Conservation (phyloP, 495 filamentous ascomycete species). For the Parathielavia appendiculata region DNA sequence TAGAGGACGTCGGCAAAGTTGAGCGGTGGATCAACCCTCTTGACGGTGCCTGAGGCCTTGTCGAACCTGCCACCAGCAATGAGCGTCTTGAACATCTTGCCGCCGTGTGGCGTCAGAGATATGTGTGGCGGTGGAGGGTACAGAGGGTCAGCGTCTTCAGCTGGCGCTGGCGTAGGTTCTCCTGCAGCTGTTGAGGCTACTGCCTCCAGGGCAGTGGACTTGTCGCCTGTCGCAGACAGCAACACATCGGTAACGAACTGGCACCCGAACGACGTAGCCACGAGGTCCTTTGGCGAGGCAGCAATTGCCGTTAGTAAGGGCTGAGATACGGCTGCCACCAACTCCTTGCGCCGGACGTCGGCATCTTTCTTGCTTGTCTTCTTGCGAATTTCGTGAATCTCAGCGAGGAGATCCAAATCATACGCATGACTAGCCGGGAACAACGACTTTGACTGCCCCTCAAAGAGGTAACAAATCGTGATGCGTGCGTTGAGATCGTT, state of each 20-base stretch:
- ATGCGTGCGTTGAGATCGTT: slow-evolving; percentile 69
- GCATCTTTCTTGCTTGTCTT: slow-evolving; percentile 89
- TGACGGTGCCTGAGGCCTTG: slow-evolving; percentile 58
- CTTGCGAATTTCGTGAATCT: slow-evolving; percentile 69
- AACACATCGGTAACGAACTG: slow-evolving; percentile 81
- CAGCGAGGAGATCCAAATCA: slow-evolving; percentile 61
- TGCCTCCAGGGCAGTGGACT: slow-evolving; percentile 60
- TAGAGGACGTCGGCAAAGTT: slow-evolving; percentile 76
- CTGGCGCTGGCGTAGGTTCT: slow-evolving; percentile 46
- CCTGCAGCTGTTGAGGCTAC: slow-evolving; percentile 65
- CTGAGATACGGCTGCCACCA: slow-evolving; percentile 62
- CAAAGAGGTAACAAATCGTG: slow-evolving; percentile 78
- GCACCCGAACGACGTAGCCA: slow-evolving; percentile 72
- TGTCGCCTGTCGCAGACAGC: slow-evolving; percentile 69
- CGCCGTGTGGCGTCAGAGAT: slow-evolving; percentile 56
- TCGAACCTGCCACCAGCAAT: slow-evolving; percentile 84
- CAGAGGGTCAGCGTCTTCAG: slow-evolving; percentile 37
- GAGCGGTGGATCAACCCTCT: slow-evolving; percentile 66
- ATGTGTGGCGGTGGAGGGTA: slow-evolving; percentile 44
- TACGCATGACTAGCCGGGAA: slow-evolving; percentile 53
- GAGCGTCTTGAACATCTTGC: slow-evolving; percentile 85
- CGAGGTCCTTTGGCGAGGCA: slow-evolving; percentile 58
- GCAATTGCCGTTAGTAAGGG: slow-evolving; percentile 66
- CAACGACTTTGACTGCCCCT: slow-evolving; percentile 63
- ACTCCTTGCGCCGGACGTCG: slow-evolving; percentile 64